Conservation (phyloP, 331 rosid genomes). For the Malus hybrid region DNA sequence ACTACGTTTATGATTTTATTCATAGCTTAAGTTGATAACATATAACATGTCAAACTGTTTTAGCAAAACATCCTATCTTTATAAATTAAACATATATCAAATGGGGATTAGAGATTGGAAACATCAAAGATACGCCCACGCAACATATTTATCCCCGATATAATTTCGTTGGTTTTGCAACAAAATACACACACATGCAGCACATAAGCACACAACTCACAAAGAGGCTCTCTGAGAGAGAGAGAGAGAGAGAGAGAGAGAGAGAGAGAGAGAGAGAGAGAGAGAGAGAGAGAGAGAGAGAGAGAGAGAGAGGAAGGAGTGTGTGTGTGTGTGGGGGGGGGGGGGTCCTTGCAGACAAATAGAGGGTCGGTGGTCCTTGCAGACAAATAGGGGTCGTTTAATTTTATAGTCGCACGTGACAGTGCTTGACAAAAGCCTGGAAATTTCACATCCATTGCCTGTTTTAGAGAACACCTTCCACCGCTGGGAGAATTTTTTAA, state of each 20-base stretch:
- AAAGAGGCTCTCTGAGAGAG: not conserved
- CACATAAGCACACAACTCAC: not conserved
- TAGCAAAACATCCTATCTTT: not conserved
- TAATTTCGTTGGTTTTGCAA: conserved; percentile 6
- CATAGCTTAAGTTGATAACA: not conserved
- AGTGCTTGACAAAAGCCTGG: conserved; percentile 41
- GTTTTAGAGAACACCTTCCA: conserved; percentile 27
- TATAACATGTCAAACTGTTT: not conserved
- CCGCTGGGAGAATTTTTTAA: not conserved
- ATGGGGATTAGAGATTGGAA: not conserved
- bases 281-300: no score
- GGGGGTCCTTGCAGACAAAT: conserved; percentile 9
- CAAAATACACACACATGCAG: not conserved
- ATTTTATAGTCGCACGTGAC: conserved; percentile 48
- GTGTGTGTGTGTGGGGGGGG: not conserved
- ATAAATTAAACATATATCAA: not conserved
- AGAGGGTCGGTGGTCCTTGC: no score
- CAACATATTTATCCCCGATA: not conserved
- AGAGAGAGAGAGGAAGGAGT: not conserved
- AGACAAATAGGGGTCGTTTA: conserved; percentile 14
- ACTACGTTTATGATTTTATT: no score
- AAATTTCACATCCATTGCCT: conserved; percentile 37
- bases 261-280: not conserved
- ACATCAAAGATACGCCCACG: not conserved
- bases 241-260: not conserved